phyloP scores from a whole-genome alignment of 768 basidiomycete genomes.

The Boletus subcaerulescens region DNA sequence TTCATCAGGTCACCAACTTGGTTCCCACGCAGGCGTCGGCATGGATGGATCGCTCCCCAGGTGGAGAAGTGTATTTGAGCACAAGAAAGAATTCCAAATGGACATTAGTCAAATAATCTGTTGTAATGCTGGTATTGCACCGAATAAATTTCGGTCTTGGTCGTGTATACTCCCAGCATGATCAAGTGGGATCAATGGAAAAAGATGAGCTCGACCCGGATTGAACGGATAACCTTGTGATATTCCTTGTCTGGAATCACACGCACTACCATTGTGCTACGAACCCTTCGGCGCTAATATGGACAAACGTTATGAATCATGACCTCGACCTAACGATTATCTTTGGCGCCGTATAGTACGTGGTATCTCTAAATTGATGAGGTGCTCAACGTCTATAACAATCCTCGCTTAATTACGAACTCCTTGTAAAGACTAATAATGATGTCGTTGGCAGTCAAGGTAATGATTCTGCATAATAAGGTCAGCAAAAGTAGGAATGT shows the following conservation, averaged over 20 bases:
- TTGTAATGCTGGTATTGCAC: neutral
- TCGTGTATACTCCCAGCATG: no score
- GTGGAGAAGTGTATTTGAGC: conserved; percentile 67
- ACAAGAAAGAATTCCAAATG: conserved; percentile 66
- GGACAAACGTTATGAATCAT: no score
- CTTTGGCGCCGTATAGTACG: neutral
- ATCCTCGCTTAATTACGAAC: conserved; percentile 8
- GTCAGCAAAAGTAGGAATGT: conserved; percentile 1
- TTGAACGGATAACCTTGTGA: conserved; percentile 47
- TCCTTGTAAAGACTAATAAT: conserved; percentile 68
- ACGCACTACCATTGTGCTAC: conserved; percentile 35
- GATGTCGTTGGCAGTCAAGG: conserved; percentile 83
- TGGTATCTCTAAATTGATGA: neutral
- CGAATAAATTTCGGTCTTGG: no score
- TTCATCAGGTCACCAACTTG: conserved; percentile 54
- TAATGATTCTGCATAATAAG: conserved; percentile 63
- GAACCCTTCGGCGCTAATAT: conserved; percentile 9
- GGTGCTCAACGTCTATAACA: conserved; percentile 5
- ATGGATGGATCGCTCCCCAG: conserved; percentile 64
- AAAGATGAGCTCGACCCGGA: conserved; percentile 37
- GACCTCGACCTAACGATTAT: no score
- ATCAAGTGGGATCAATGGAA: no score
- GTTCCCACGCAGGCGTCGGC: conserved; percentile 62
- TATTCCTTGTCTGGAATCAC: conserved; percentile 26
- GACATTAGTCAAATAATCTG: conserved; percentile 35